These are phyloP conservation scores for Phytophthora vignae DNA, from an alignment of 352 stramenopile species.

Conservation along the genomic window DNA sequence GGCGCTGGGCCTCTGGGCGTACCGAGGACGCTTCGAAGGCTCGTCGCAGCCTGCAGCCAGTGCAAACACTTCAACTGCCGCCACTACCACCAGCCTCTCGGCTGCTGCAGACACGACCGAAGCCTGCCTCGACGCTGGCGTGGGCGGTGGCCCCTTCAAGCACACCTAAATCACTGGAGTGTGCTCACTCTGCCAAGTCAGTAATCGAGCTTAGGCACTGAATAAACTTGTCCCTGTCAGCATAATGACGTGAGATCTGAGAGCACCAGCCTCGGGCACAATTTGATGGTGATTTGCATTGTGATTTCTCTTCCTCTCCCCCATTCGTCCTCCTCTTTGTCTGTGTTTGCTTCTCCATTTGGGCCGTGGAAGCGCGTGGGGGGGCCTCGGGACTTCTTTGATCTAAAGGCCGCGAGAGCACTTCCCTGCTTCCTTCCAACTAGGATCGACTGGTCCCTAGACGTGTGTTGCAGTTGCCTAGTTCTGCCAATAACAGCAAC, in stretches of 20 bases:
- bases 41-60: slow-evolving; percentile 25
- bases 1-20: slow-evolving; percentile 96
- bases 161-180: slow-evolving; percentile 32
- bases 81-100: slow-evolving; percentile 42
- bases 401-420: slow-evolving; percentile 34
- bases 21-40: slow-evolving; percentile 79
- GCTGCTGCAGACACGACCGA: slow-evolving; percentile 54
- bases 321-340: slow-evolving; percentile 15
- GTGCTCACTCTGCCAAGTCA: background rate
- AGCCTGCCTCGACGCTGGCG: slow-evolving; percentile 70
- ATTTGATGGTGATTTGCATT: slow-evolving; percentile 39
- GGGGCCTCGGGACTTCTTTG: slow-evolving; percentile 24
- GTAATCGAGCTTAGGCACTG: background rate
- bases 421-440: slow-evolving; percentile 5
- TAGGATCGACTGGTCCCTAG: slow-evolving; percentile 1
- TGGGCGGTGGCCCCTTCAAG: slow-evolving; percentile 83
- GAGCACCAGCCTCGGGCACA: slow-evolving; percentile 5
- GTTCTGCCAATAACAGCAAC: slow-evolving; percentile 13
- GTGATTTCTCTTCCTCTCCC: slow-evolving; percentile 34
- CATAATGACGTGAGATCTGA: slow-evolving; percentile 10
- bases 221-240: slow-evolving; percentile 6
- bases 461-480: slow-evolving; percentile 22
- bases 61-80: slow-evolving; percentile 10
- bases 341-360: slow-evolving; percentile 20
- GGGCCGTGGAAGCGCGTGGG: background rate